These are phyloP conservation scores for Populus hybrid DNA, from an alignment of 441 rosid species.

Conservation along the genomic window DNA sequence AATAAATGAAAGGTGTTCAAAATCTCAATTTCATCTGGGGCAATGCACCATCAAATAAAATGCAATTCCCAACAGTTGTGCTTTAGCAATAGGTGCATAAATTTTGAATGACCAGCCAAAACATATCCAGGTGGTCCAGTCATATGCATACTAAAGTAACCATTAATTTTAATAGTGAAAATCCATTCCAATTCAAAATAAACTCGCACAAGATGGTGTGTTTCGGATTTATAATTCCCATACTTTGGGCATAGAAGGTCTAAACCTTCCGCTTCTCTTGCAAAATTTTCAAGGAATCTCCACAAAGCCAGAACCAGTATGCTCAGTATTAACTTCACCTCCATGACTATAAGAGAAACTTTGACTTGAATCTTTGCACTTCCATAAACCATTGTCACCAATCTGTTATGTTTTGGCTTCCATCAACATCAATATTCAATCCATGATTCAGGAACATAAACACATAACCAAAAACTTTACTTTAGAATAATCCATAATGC, in stretches of 20 bases:
- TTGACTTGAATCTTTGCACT: slow-evolving; percentile 24
- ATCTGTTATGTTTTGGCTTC: slow-evolving; percentile 24
- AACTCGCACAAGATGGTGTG: not conserved
- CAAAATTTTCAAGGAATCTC: slow-evolving; percentile 18
- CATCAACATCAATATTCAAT: slow-evolving; percentile 18
- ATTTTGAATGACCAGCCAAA: slow-evolving; percentile 10
- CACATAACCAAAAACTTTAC: slow-evolving; percentile 17
- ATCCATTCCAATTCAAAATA: slow-evolving; percentile 6
- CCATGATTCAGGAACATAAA: slow-evolving; percentile 22
- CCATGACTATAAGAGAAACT: slow-evolving; percentile 18
- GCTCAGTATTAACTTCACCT: slow-evolving; percentile 22
- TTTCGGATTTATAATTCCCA: slow-evolving; percentile 18
- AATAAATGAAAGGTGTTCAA: slow-evolving; percentile 1
- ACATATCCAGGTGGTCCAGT: slow-evolving; percentile 23
- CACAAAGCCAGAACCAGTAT: slow-evolving; percentile 17
- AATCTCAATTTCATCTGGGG: slow-evolving; percentile 2
- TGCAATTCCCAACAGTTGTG: not conserved
- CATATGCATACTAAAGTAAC: slow-evolving; percentile 12
- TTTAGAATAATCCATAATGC: slow-evolving; percentile 18
- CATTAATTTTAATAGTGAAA: slow-evolving; percentile 1
- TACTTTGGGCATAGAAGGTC: slow-evolving; percentile 10
- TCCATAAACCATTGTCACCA: slow-evolving; percentile 28
- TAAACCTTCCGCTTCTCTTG: slow-evolving; percentile 15
- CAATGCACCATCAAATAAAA: slow-evolving; percentile 21
- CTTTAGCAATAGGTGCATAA: slow-evolving; percentile 7